Evolutionary conservation across 2,329 filamentous ascomycete species (phyloP), one percentile per base, ranked within the genome.

Genomic region (Claviceps cyperi): DNA sequence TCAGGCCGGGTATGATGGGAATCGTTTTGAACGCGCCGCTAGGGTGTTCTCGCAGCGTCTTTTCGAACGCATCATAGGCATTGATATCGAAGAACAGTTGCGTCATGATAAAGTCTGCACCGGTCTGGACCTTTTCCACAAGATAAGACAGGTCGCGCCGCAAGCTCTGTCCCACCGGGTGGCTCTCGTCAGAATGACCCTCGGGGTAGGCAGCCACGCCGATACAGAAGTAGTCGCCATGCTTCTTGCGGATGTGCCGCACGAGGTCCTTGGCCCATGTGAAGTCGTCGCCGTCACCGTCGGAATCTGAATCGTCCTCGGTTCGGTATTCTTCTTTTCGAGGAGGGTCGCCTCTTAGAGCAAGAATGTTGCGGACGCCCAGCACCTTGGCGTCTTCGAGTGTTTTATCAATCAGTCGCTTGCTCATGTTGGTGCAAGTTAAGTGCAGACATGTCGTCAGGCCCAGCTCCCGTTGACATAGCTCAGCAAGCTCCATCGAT

Each of bases 41-140:
- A 46, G 86, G 80, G 60, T 98, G 88, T 49, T 83, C 78, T 53
- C 89, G 75, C 56, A 98, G 66, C 47, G 75, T 78, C 55, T 71
- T 76, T 69, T 97, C 91, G 61, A 94, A 97, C 36, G 72, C 72
- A 50, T 82, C 77, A 63, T 94, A 98, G 17, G 86, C 86, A 3
- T 85, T 75, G 22, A 89, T 77, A 62, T 97, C 89, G 66, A 95
- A 98, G 67, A 96, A 97, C 8, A 98, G 75, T 66, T 98, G 92
- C 1, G 92, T 97, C 87, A 98, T 95, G 67, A 98, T 85, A 62
- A 98, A 98, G 68, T 97, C 90, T 47, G 90, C 92, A 1, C 92
- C 92, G 3, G 92, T 92, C 58, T 83, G 75, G 1, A 84, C 84
- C 74, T 98, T 98, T 57, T 95, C 89, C 11, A 94, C 79, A 49